phyloP scores from a whole-genome alignment of 139 green algal genomes.

The Dunaliella primolecta region DNA sequence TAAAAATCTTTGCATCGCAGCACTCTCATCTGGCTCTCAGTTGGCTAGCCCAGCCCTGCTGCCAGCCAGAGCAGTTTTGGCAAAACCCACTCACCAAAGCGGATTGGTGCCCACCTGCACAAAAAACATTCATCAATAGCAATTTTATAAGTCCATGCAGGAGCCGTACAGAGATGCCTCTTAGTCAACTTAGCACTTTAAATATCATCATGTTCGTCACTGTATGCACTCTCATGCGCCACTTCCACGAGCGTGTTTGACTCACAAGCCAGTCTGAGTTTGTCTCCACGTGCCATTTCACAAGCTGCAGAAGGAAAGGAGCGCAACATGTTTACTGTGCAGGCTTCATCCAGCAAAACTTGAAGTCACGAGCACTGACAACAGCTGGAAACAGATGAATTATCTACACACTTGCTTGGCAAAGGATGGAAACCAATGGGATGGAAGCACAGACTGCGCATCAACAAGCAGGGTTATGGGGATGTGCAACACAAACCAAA shows the following conservation, averaged over 20 bases:
- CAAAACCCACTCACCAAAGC: background rate
- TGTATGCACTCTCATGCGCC: background rate
- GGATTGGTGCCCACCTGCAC: background rate
- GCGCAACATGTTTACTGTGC: too few relatives aligned
- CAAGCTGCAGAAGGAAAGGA: too few relatives aligned
- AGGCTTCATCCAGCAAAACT: too few relatives aligned
- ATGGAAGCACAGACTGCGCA: background rate
- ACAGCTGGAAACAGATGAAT: too few relatives aligned
- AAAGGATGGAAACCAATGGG: background rate
- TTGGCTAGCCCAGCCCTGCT: background rate
- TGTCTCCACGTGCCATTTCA: conserved; percentile 1
- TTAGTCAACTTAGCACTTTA: background rate
- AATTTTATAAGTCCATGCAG: background rate
- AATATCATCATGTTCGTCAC: background rate
- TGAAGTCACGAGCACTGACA: too few relatives aligned
- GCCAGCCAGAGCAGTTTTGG: background rate
- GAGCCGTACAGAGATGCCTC: background rate
- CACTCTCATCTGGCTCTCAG: too few relatives aligned
- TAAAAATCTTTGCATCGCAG: background rate
- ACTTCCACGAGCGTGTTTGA: background rate
- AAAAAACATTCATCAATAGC: background rate
- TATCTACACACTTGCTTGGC: too few relatives aligned
- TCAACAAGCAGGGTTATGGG: background rate
- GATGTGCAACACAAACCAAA: background rate
- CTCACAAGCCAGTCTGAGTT: background rate